Evolutionary conservation across 805 yeast genomes (phyloP), one percentile per base, ranked within the genome.

Genomic region (Candida bentonensis): DNA sequence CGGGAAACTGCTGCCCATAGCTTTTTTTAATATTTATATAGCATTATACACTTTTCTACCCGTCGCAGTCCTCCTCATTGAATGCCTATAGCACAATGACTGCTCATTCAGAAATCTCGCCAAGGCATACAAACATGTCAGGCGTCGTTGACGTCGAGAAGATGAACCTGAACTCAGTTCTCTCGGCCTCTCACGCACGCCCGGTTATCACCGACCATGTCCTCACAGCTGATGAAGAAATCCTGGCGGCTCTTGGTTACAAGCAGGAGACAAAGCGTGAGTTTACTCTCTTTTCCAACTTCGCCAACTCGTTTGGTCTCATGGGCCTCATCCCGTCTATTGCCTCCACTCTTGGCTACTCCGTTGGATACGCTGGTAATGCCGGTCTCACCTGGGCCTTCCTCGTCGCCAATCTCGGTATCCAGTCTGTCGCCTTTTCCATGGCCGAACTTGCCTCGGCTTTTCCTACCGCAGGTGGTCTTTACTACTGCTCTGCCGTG

Each of bases 381-480:
- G 78, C 78, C n/a, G 70, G 77, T 1, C 68, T 69, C 17, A 72
- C 74, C 7, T 77, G 82, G 82, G 73, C 78, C 44, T 77, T 82
- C 81, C 60, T 73, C 46, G 65, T 70, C 36, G 72, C 77, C 40
- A 71, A 75, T 11, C 43, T 66, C 28, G 77, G 79, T 42, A 72
- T 79, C 48, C 58, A 76, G 50, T 63, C 68, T 49, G 72, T 73
- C 42, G 82, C 82, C 43, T 62, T 72, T 17, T 49, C 80, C 13
- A 77, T 82, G 74, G 70, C 84, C 2, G 81, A 79, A 53, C 58
- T 79, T 48, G 83, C 80, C 1, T 70, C 79, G 28, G 74, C 86
- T 0, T 72, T 79, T 50, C 88, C 89, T 23, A 81, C 88, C 0
- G 73, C 82, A 21, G 88, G 88, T 43, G 88, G 88, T 11, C 62